A percentile compares a stretch with the other conserved stretches of the same genome.
Conservation (phyloP, 306 rosid species). For the Sicyos baderoa region DNA sequence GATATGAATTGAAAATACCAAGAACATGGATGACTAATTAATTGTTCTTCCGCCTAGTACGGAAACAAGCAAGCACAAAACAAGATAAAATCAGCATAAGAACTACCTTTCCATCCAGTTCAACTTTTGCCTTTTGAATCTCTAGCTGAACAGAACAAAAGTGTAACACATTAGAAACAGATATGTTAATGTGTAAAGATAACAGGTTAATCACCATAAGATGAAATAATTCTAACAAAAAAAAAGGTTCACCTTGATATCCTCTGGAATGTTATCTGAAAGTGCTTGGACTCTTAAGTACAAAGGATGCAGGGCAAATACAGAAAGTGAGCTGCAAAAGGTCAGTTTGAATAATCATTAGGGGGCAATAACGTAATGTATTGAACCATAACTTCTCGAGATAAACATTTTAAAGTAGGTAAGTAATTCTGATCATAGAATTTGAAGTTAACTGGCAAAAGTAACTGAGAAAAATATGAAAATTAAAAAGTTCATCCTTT, state of each 20-base stretch:
- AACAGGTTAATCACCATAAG: slow-evolving; percentile 24
- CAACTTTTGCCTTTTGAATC: slow-evolving; percentile 63
- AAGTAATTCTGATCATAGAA: background rate
- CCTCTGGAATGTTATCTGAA: slow-evolving; percentile 61
- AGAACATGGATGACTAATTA: background rate
- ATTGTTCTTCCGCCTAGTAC: background rate
- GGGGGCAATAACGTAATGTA: slow-evolving; percentile 6
- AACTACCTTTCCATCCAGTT: slow-evolving; percentile 72
- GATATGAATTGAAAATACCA: background rate
- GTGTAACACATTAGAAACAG: background rate
- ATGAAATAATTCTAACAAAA: background rate
- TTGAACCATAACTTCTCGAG: background rate
- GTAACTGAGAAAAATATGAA: slow-evolving; percentile 3
- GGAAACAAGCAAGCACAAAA: background rate
- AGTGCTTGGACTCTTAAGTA: slow-evolving; percentile 88
- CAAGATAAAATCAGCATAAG: slow-evolving; percentile 18
- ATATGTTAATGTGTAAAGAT: background rate
- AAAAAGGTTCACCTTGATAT: slow-evolving; percentile 50
- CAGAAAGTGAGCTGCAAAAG: slow-evolving; percentile 81
- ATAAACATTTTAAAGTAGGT: background rate
- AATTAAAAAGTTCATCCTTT: background rate
- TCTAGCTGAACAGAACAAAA: slow-evolving; percentile 44
- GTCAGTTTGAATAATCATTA: slow-evolving; percentile 9
- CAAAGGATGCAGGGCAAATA: slow-evolving; percentile 88
- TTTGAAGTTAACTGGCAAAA: background rate